phyloP scores from a whole-genome alignment of 2,329 filamentous ascomycete species.

The Trichoderma endophyticum region DNA sequence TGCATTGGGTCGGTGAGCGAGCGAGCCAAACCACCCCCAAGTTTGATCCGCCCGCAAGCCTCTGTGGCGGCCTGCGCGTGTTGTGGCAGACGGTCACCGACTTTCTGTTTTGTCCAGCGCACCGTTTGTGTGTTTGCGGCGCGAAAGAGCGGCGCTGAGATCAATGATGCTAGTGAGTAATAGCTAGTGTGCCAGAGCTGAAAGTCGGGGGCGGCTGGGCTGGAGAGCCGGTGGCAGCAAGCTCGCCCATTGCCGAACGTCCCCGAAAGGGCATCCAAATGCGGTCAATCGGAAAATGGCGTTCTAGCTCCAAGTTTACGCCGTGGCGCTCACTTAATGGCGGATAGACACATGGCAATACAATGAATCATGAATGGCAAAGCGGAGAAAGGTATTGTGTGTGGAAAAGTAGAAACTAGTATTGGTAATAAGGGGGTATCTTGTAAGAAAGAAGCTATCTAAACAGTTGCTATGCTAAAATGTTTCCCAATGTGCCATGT shows the following conservation, averaged over 20 bases:
- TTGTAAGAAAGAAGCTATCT: constrained; percentile 14
- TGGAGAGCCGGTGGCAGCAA: background rate
- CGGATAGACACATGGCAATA: constrained; percentile 9
- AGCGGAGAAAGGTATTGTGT: background rate
- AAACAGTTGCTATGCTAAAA: constrained; percentile 8
- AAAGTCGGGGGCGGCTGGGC: background rate
- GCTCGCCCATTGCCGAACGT: background rate
- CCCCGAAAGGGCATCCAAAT: background rate
- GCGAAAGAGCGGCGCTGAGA: background rate
- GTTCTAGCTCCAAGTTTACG: background rate
- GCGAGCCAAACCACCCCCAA: background rate
- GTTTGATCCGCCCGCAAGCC: background rate
- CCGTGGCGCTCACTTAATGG: background rate
- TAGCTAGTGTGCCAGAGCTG: background rate
- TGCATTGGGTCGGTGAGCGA: constrained; percentile 13
- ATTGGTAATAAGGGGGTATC: constrained; percentile 11
- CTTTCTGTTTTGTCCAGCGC: background rate
- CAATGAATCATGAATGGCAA: background rate
- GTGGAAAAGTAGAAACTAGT: background rate
- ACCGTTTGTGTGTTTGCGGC: background rate
- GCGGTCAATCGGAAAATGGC: background rate
- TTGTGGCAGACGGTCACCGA: background rate
- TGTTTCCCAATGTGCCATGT: background rate
- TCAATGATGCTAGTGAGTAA: background rate
- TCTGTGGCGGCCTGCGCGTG: background rate